Base-by-base conservation (phyloP, 768 basidiomycete genomes). In the Thelephora ganbajun region DNA sequence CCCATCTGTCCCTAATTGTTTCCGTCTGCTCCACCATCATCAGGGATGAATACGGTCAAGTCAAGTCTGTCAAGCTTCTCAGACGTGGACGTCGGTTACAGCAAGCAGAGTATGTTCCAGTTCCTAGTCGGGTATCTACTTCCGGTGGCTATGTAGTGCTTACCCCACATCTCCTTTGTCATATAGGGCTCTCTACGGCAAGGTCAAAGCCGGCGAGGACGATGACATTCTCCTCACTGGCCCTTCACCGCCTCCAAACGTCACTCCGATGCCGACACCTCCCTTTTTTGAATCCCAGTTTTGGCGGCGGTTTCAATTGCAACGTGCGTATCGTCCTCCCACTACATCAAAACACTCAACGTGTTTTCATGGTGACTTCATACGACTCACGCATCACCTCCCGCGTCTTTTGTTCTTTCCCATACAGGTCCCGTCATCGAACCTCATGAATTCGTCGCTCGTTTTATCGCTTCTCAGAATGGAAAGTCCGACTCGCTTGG, bases 21-120 rank as follows among this genome's bases (percentile, higher is more conserved):
- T 42, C 23, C 19, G 23, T 54, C 13, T 14, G 1, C 12, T 22
- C 14, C 5, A 16, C 12, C 22, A 5, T 14, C 16, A 18, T 37
- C 62, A 94, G 90, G 19, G 91, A 94, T 60, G 91, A 92, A 59
- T 92, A 88, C 57, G 87, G 87, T 18, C 83, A 91, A 55, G 79
- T 91, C 41, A 92, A 92, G 59, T 84, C 88, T 1, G 87, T 88
- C 51, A 94, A 92, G 64, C 66, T 90, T 26, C 73, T 92, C 16
- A 66, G 83, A 51, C 79, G 83, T 45, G 86, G 86, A 19, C 73
- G 84, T 41, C 77, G 84, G 30, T 69, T 88, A 11, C 88, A 87
- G 56, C 83, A 87, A 67, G 87, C 83, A 61, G 83, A 89, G 86
- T 86, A 55, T 50, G 85, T 71, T 39, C 35, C 5, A 26, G 30